Percentiles rank a stretch among this genome's conserved stretches.
Evolutionary conservation across 495 filamentous ascomycete species (phyloP).

Genomic region (Penicillium bialowiezense): DNA sequence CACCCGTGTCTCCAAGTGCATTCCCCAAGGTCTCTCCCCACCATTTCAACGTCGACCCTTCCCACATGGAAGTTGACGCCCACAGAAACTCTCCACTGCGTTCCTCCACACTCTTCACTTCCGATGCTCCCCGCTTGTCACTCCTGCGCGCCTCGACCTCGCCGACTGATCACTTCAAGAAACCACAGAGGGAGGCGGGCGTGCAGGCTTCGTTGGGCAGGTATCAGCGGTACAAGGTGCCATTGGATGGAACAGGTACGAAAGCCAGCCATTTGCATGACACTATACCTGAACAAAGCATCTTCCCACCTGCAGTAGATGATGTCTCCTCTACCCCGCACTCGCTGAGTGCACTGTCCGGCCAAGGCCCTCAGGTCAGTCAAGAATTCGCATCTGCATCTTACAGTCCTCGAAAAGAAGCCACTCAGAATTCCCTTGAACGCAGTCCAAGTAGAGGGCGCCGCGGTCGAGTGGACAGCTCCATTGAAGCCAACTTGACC

Average conservation of each 20-base stretch:
- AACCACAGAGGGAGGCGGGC: conserved; percentile 13
- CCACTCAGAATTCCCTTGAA: conserved; percentile 21
- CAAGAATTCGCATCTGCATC: conserved; percentile 18
- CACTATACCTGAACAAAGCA: conserved; percentile 22
- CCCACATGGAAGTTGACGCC: conserved; percentile 47
- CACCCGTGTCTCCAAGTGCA: conserved; percentile 32
- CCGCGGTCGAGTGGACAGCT: conserved; percentile 65
- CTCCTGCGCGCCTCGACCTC: conserved; percentile 30
- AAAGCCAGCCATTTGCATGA: conserved; percentile 17
- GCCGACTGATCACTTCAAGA: conserved; percentile 24
- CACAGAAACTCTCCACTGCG: conserved; percentile 37
- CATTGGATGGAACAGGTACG: conserved; percentile 25
- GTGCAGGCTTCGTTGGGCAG: conserved; percentile 8
- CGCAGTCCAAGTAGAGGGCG: conserved; percentile 44
- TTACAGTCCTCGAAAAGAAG: conserved; percentile 17
- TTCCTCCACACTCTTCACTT: conserved; percentile 30
- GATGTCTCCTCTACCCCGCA: conserved; percentile 22
- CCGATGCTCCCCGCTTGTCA: conserved; percentile 25
- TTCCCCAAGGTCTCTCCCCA: conserved; percentile 37
- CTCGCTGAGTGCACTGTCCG: conserved; percentile 16
- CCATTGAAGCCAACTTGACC: conserved; percentile 76
- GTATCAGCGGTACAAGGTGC: conserved; percentile 11
- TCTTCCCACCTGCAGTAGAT: conserved; percentile 33
- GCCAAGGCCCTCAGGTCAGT: conserved; percentile 16
- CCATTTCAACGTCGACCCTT: conserved; percentile 29